phyloP scores from a whole-genome alignment of 2,329 filamentous ascomycete genomes.

The Endoconidiophora polonica region DNA sequence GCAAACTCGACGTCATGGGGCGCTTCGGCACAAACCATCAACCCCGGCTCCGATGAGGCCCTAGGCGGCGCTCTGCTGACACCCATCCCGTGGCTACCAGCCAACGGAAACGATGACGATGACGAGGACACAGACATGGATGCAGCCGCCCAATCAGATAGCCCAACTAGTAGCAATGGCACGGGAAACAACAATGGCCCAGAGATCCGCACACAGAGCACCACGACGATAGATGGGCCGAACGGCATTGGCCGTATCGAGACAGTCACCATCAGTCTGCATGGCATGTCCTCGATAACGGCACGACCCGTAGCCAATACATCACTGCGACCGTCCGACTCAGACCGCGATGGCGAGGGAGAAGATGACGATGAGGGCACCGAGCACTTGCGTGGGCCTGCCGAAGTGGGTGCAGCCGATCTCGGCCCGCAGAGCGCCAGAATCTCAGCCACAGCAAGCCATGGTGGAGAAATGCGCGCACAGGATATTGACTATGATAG shows the following conservation, averaged over 20 bases:
- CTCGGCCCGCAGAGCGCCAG: conserved; percentile 53
- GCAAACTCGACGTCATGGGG: conserved; percentile 27
- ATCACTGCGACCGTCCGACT: conserved; percentile 12
- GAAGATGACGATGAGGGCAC: conserved; percentile 36
- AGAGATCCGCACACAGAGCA: conserved; percentile 55
- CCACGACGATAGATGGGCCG: conserved; percentile 65
- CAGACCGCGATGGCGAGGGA: conserved; percentile 10
- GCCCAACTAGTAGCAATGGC: conserved; percentile 5
- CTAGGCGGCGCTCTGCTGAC: conserved; percentile 82
- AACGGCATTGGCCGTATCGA: conserved; percentile 66
- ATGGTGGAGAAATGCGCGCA: conserved; percentile 19
- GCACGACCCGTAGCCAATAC: not conserved
- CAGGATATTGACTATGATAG: conserved; percentile 43
- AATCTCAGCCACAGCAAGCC: conserved; percentile 16
- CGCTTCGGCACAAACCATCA: conserved; percentile 28
- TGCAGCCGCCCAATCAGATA: not conserved
- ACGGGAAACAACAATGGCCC: conserved; percentile 13
- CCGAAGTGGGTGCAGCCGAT: conserved; percentile 72
- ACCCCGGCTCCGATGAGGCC: conserved; percentile 68
- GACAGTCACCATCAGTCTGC: conserved; percentile 61
- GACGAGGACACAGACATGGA: conserved; percentile 12
- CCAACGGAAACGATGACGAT: conserved; percentile 22
- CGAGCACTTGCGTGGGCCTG: conserved; percentile 71
- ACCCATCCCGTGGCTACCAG: conserved; percentile 77
- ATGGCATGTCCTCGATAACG: conserved; percentile 42